Conservation (phyloP, 1,284 basidiomycete species). For the Lentinula novae-zelandiae region DNA sequence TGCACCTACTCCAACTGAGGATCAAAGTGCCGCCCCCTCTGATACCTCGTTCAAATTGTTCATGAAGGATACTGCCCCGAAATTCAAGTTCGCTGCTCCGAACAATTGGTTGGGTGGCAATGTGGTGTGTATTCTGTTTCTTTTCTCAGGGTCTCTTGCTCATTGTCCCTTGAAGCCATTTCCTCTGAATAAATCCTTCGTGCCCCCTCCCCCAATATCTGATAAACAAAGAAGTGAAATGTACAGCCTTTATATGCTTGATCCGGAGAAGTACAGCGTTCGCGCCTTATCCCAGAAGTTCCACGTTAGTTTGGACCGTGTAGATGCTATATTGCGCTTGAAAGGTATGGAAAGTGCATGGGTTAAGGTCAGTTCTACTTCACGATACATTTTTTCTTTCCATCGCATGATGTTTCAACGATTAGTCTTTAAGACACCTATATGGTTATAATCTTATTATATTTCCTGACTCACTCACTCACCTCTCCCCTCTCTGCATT, state of each 20-base stretch:
- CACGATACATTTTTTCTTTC: conserved; percentile 13
- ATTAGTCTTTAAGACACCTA: conserved; percentile 84
- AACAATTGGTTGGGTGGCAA: conserved; percentile 56
- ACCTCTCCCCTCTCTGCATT: conserved; percentile 9
- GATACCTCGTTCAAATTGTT: conserved; percentile 22
- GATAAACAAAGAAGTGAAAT: conserved; percentile 52
- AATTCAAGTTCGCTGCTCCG: conserved; percentile 38
- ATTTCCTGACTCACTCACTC: conserved; percentile 32
- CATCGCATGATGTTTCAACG: conserved; percentile 61
- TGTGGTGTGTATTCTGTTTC: conserved; percentile 45
- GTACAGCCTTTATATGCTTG: conserved; percentile 51
- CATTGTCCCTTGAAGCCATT: conserved; percentile 56
- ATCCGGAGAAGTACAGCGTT: conserved; percentile 56
- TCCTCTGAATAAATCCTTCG: conserved; percentile 77
- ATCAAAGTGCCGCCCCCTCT: conserved; percentile 3
- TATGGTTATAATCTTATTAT: conserved; percentile 55
- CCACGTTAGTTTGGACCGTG: conserved; percentile 67
- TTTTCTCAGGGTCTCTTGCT: neutral
- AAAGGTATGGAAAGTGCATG: conserved; percentile 72
- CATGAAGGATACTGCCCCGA: conserved; percentile 30
- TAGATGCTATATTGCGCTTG: conserved; percentile 75
- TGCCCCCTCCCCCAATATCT: conserved; percentile 71
- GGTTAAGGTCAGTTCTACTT: conserved; percentile 55
- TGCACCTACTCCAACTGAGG: neutral
- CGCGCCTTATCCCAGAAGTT: conserved; percentile 57